A percentile compares a stretch with the other conserved stretches of the same genome.
Evolutionary conservation across 2,329 filamentous ascomycete genomes (phyloP).

Genomic region (Curvularia eragrostidis): DNA sequence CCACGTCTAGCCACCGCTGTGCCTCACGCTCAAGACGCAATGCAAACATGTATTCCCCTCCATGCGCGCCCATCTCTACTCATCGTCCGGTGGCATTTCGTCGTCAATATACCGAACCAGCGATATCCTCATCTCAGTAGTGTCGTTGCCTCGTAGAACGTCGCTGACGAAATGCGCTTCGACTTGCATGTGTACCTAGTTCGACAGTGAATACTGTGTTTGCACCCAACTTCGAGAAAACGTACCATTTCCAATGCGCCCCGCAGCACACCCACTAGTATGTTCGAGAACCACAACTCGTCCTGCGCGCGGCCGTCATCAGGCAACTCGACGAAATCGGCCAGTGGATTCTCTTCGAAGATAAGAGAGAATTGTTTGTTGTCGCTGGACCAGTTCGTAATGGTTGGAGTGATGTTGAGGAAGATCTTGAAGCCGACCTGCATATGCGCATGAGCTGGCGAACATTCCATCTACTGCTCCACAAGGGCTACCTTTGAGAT

Average conservation of each 20-base stretch:
- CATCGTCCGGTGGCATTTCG: conserved; percentile 94
- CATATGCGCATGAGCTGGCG: conserved; percentile 14
- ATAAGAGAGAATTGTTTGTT: conserved; percentile 95
- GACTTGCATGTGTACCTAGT: conserved; percentile 90
- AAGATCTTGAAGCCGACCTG: conserved; percentile 99
- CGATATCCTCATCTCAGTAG: conserved; percentile 94
- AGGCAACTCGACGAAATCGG: conserved; percentile 95
- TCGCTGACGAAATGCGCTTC: conserved; percentile 97
- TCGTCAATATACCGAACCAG: conserved; percentile 95
- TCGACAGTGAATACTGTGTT: conserved; percentile 8
- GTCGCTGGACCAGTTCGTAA: conserved; percentile 95
- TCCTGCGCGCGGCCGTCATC: conserved; percentile 96
- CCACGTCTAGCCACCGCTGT: background rate
- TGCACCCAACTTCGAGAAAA: background rate
- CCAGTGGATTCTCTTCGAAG: conserved; percentile 95
- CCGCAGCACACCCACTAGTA: conserved; percentile 89
- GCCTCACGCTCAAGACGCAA: background rate
- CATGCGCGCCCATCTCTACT: conserved; percentile 62
- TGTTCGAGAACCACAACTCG: conserved; percentile 98
- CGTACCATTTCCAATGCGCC: conserved; percentile 93
- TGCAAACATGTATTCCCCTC: background rate
- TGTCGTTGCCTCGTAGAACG: conserved; percentile 89
- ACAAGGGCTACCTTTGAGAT: conserved; percentile 75
- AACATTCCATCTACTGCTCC: background rate
- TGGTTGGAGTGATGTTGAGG: conserved; percentile 90